These are phyloP conservation scores for Kwoniella sp. DNA, from an alignment of 768 basidiomycete species.

Conservation along the genomic window DNA sequence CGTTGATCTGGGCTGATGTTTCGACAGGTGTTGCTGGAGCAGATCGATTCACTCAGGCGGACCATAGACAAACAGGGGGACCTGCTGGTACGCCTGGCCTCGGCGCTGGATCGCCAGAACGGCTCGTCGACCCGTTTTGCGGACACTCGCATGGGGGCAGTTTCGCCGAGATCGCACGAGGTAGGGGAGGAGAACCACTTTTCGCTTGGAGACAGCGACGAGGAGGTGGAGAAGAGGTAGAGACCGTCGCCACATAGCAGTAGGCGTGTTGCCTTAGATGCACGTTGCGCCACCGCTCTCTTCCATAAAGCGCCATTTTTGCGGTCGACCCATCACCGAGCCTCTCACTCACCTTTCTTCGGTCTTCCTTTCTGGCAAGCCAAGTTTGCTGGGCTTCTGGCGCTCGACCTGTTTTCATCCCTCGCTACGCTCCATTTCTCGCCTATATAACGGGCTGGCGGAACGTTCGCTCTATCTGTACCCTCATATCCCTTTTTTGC, in stretches of 20 bases:
- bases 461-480: no score
- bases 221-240: constrained; percentile 22
- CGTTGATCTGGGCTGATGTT: neutral
- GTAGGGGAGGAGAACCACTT: constrained; percentile 24
- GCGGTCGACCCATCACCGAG: no score
- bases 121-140: neutral
- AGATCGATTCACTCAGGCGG: constrained; percentile 42
- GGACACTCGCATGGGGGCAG: no score
- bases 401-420: no score
- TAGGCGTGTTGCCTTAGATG: neutral
- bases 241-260: neutral
- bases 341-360: no score
- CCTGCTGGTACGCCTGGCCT: constrained; percentile 23
- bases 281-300: neutral
- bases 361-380: no score
- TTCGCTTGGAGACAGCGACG: constrained; percentile 27
- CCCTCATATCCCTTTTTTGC: no score
- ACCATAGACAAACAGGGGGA: constrained; percentile 47
- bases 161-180: neutral
- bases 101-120: neutral
- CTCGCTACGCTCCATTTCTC: no score
- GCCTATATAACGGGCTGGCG: no score
- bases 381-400: no score
- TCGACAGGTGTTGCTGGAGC: constrained; percentile 34
- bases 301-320: no score